Conservation (phyloP, 176 grass and related monocot species). For the Chrysopogon serrulatus region DNA sequence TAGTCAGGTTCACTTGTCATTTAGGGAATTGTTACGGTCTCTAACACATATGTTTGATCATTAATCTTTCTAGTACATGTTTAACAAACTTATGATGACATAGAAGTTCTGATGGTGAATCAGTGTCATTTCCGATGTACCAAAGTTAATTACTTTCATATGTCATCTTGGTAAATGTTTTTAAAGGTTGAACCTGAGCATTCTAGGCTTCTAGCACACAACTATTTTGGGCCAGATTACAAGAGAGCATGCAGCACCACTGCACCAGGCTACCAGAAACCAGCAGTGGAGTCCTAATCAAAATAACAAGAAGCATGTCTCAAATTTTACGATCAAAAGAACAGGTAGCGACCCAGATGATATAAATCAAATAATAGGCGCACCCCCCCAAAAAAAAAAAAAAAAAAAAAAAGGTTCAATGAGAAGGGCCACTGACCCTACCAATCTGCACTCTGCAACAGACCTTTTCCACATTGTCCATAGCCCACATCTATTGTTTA, state of each 20-base stretch:
- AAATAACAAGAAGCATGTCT: conserved; percentile 12
- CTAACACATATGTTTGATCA: no score
- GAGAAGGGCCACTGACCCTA: background rate
- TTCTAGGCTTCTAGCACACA: background rate
- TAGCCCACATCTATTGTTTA: background rate
- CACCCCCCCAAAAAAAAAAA: background rate
- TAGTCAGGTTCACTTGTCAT: background rate
- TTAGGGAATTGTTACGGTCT: background rate
- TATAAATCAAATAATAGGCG: background rate
- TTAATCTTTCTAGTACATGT: background rate
- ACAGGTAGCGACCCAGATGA: background rate
- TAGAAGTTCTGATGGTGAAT: background rate
- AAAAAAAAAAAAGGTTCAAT: conserved; percentile 9
- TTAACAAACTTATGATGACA: background rate
- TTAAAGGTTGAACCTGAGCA: background rate
- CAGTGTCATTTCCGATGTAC: background rate
- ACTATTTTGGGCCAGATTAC: background rate
- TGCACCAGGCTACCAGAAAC: background rate
- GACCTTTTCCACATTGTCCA: background rate
- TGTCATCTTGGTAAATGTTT: background rate
- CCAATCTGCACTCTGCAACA: background rate
- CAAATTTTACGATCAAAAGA: background rate
- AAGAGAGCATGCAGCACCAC: background rate
- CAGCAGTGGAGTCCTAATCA: background rate
- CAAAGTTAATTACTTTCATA: background rate